phyloP scores from a whole-genome alignment of 192 early-diverging fungal species.

The Entomortierella chlamydospora region DNA sequence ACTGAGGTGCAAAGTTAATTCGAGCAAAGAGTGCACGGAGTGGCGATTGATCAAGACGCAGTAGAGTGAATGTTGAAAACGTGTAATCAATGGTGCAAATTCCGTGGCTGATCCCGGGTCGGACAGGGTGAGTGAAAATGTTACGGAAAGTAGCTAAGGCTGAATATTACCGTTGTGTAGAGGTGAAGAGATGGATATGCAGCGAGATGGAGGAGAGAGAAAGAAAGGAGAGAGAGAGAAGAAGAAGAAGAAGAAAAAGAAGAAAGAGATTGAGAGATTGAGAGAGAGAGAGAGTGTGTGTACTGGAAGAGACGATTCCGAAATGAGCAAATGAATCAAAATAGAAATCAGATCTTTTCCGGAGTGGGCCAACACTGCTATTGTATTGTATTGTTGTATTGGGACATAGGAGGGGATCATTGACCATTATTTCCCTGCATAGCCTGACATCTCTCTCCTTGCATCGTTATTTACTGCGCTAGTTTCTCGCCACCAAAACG shows the following conservation, averaged over 20 bases:
- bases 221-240: background rate
- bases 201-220: background rate
- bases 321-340: background rate
- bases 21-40: too few species aligned
- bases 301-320: background rate
- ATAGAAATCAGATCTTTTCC: slow-evolving; percentile 2
- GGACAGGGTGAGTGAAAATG: background rate
- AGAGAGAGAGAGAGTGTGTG: background rate
- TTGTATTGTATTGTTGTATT: too few species aligned
- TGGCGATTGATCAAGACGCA: background rate
- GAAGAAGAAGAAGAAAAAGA: background rate
- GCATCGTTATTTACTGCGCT: background rate
- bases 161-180: slow-evolving; percentile 6
- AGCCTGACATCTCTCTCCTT: too few species aligned
- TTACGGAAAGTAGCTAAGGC: background rate
- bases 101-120: background rate
- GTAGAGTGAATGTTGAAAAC: too few species aligned
- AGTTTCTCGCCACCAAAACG: background rate
- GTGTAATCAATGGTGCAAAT: background rate
- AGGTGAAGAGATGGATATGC: background rate
- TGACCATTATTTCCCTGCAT: slow-evolving; percentile 1
- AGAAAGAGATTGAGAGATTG: background rate
- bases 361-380: background rate
- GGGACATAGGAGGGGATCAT: too few species aligned
- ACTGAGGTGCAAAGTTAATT: too few species aligned